Evolutionary conservation across 2,329 filamentous ascomycete species (phyloP), one percentile per base, ranked within the genome.

Genomic region (Fusarium humuli): DNA sequence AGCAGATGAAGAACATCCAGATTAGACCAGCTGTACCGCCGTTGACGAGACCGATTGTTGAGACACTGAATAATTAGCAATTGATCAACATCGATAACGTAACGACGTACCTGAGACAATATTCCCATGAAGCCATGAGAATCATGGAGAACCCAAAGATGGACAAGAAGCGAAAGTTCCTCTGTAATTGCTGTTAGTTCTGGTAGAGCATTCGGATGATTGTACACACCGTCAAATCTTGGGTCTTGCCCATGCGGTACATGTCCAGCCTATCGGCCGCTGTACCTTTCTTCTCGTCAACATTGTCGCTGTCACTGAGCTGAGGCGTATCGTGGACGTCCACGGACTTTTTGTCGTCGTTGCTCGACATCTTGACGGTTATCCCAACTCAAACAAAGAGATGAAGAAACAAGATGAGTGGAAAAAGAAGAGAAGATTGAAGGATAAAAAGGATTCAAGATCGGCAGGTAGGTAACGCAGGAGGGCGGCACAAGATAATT

Each of bases 111-210:
- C 80, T 78, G 8, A 84, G 71, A 2, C 79, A 75, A 42, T 81
- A 80, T 49, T 84, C 83, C 83, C 83, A 73, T 23, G 72, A 85
- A 1, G 82, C 83, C 45, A 82, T 83, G 4, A 84, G 73, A 47
- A 84, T 82, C 60, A 81, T 81, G 2, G 82, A 81, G 59, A 85
- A 86, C 20, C 83, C 83, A 54, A 85, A 80, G 30, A 83, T 85
- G 10, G 81, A 81, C 25, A 83, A 48, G 59, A 83, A 83, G 4
- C 80, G 78, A 71, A 85, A 85, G 71, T 82, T 83, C 57, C 83
- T 77, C 77, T 82, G 18, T 0, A 1, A 9, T 34, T 2, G 1
- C 3, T 4, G n/a, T 34, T 18, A 34, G 9, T 4, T 7, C 5
- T n/a, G 10, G 1, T 14, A 25, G 8, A 14, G 13, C 0, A 3